Evolutionary conservation across 1,139 yeast genomes (phyloP), one percentile per base, ranked within the genome.

Genomic region (Saccharomyces hybrid): DNA sequence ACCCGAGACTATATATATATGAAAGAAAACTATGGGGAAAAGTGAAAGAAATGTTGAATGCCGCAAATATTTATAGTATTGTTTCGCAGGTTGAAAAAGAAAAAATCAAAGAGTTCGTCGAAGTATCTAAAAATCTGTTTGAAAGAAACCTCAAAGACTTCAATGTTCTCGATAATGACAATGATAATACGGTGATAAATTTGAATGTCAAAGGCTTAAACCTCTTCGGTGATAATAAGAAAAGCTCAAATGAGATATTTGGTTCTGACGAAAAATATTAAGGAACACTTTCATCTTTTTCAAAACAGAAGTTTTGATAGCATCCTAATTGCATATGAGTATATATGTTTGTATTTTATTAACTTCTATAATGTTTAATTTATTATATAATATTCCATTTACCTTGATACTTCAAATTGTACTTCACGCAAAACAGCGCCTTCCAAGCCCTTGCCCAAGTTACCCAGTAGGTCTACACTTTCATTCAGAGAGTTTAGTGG

Each of bases 381-480:
- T 19, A 16, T 38, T 16, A 19, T 16, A 11, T 19, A 38, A 38
- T 38, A 38, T 19, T 38, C 44, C 12, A 5, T 24, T 28, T 42
- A 29, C 42, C 50, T 47, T 8, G 26, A 44, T 6, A 52, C 32
- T 11, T 11, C 16, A 21, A 52, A 52, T 7, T 52, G 48, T 12
- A 85, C 75, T 48, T 84, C 87, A 52, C 86, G 72, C 44, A 81
- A 67, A 38, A 86, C 64, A 0, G 84, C 72, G 2, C 88, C 91
- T 65, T 85, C 90, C 12, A 71, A 69, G 0, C 83, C 87, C 66
- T 80, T 80, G 0, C 86, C 82, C 51, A 86, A 68, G 38, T 78
- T 73, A 0, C 88, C 88, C 7, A 73, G 62, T 0, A 83, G 71
- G 2, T 73, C 71, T 4, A 85, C 85, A 61, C 84, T 80, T 4